These are phyloP conservation scores for Gnomoniopsis sp. DNA, from an alignment of 2,329 filamentous ascomycete genomes.

Conservation along the genomic window DNA sequence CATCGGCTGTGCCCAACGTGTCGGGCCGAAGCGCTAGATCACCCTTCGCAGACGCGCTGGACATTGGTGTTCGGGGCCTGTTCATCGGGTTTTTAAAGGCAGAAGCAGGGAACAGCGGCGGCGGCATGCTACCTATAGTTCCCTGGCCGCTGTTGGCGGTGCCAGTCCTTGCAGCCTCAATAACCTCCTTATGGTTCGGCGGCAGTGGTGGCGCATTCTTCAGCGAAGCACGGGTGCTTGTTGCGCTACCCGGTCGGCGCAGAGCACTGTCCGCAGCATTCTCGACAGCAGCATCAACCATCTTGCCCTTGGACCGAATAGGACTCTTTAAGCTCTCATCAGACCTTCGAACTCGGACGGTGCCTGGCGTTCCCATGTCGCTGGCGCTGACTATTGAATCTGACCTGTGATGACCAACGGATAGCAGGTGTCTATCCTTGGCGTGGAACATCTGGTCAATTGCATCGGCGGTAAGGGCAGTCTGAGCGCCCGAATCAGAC, in stretches of 20 bases:
- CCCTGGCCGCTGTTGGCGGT: constrained; percentile 46
- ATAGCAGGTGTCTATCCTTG: constrained; percentile 31
- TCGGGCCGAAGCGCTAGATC: constrained; percentile 55
- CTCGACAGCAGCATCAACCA: constrained; percentile 32
- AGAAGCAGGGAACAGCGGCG: constrained; percentile 79
- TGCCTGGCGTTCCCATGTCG: constrained; percentile 28
- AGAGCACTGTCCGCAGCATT: constrained; percentile 33
- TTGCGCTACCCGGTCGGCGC: constrained; percentile 67
- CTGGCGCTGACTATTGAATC: constrained; percentile 27
- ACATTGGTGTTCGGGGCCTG: constrained; percentile 58
- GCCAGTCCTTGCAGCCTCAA: constrained; percentile 69
- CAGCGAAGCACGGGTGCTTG: constrained; percentile 54
- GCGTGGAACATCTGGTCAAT: constrained; percentile 72
- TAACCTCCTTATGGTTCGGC: constrained; percentile 76
- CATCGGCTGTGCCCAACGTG: constrained; percentile 43
- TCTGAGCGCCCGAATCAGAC: constrained; percentile 75
- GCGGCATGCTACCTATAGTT: constrained; percentile 63
- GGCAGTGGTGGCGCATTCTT: constrained; percentile 68
- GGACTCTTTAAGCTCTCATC: constrained; percentile 48
- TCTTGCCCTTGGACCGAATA: constrained; percentile 34
- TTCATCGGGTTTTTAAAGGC: constrained; percentile 46
- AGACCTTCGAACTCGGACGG: constrained; percentile 42
- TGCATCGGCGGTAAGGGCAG: constrained; percentile 73
- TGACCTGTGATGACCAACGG: constrained; percentile 32
- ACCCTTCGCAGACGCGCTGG: constrained; percentile 47